phyloP scores from a whole-genome alignment of 2,329 filamentous ascomycete species.

The Microdochium trichocladiopsis region DNA sequence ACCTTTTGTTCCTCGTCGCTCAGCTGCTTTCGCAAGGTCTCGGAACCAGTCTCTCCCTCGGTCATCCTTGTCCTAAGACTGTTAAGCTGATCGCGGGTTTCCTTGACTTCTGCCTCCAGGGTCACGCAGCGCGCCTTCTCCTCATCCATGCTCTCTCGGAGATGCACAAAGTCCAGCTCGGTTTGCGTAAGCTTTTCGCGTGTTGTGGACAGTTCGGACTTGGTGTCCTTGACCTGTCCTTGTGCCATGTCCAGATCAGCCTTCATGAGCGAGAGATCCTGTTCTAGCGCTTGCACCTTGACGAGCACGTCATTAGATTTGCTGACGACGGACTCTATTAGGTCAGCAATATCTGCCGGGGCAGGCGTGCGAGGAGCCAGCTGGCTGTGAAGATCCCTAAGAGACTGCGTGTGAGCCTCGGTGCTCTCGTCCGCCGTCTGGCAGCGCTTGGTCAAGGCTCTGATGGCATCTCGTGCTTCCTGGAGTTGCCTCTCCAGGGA shows the following conservation, averaged over 20 bases:
- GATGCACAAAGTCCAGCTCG: conserved; percentile 41
- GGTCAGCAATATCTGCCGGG: conserved; percentile 48
- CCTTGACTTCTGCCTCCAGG: conserved; percentile 49
- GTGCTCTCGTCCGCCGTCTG: conserved; percentile 42
- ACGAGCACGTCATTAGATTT: conserved; percentile 51
- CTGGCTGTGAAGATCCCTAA: conserved; percentile 53
- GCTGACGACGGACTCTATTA: conserved; percentile 53
- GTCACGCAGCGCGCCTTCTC: conserved; percentile 47
- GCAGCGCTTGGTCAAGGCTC: conserved; percentile 41
- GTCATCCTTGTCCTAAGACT: conserved; percentile 65
- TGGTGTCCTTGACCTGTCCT: conserved; percentile 45
- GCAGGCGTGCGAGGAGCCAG: conserved; percentile 44
- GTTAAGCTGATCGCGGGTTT: conserved; percentile 63
- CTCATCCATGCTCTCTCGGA: conserved; percentile 46
- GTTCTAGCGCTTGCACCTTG: conserved; percentile 53
- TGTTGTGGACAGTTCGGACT: conserved; percentile 46
- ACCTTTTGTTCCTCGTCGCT: conserved; percentile 70
- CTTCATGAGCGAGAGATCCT: conserved; percentile 50
- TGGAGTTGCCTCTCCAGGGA: conserved; percentile 52
- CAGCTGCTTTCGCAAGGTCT: conserved; percentile 66
- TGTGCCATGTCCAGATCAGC: conserved; percentile 57
- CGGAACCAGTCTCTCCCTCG: conserved; percentile 78
- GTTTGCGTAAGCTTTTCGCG: conserved; percentile 44
- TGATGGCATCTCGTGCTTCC: conserved; percentile 44
- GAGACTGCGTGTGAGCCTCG: conserved; percentile 41